These are phyloP conservation scores for Colletotrichum lupini DNA, from an alignment of 2,329 filamentous ascomycete species.

Conservation along the genomic window DNA sequence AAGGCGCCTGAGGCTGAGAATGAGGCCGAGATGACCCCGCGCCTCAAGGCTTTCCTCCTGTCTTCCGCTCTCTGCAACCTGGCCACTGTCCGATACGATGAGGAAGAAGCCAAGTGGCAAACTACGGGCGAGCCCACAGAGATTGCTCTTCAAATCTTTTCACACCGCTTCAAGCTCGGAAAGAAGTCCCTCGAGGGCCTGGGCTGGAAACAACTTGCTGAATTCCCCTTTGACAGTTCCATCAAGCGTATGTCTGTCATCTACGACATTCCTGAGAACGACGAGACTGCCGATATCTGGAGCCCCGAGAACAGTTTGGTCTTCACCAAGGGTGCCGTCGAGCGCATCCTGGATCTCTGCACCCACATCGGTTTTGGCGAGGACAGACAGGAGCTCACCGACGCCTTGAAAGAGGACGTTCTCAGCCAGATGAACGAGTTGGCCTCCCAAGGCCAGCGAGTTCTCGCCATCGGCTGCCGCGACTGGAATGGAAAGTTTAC, in stretches of 20 bases:
- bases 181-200: constrained; percentile 62
- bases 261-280: constrained; percentile 62
- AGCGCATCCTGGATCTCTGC: constrained; percentile 69
- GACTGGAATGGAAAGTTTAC: constrained; percentile 63
- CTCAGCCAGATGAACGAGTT: constrained; percentile 67
- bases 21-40: constrained; percentile 57
- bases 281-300: constrained; percentile 50
- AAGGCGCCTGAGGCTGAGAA: constrained; percentile 46
- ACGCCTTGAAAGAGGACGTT: constrained; percentile 60
- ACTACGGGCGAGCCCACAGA: constrained; percentile 75
- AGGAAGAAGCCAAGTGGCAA: constrained; percentile 69
- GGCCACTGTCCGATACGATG: constrained; percentile 66
- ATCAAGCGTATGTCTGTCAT: constrained; percentile 86
- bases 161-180: constrained; percentile 72
- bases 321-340: constrained; percentile 72
- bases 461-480: constrained; percentile 77
- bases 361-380: constrained; percentile 56
- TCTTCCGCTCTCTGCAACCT: constrained; percentile 74
- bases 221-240: constrained; percentile 83
- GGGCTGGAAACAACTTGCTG: constrained; percentile 73
- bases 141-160: constrained; percentile 74
- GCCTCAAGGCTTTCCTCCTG: constrained; percentile 62
- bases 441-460: constrained; percentile 76
- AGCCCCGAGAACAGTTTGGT: constrained; percentile 61
- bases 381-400: constrained; percentile 57